phyloP scores from a whole-genome alignment of 208 protist species.

The Strigomonas galati region DNA sequence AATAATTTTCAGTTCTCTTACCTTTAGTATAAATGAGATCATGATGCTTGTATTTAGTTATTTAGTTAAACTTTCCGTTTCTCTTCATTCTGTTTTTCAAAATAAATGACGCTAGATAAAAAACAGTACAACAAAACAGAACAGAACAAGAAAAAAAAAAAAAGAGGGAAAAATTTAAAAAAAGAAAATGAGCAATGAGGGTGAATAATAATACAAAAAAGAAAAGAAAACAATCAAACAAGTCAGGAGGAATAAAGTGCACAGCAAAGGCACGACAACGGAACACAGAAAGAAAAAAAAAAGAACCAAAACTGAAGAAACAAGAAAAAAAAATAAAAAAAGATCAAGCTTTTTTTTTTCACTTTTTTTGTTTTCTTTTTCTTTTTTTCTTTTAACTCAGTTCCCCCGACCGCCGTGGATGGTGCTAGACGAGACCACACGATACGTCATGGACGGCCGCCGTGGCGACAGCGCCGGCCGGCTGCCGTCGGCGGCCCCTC shows the following conservation, averaged over 20 bases:
- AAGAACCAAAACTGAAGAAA: conserved; percentile 7
- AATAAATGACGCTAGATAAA: neutral
- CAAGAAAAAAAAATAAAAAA: conserved; percentile 9
- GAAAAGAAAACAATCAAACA: conserved; percentile 8
- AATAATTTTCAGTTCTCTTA: neutral
- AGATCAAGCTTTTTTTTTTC: neutral
- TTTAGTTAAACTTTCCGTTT: conserved; percentile 10
- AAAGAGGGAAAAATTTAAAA: neutral
- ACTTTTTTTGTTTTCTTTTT: neutral
- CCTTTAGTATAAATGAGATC: no score
- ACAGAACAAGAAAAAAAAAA: neutral
- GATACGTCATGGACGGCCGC: conserved; percentile 34
- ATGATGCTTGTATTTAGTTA: no score
- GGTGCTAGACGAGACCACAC: conserved; percentile 44
- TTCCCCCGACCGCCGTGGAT: conserved; percentile 34
- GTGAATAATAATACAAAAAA: neutral
- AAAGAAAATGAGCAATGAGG: neutral
- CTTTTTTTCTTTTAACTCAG: neutral
- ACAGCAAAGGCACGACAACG: neutral
- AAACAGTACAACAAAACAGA: neutral
- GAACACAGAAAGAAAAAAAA: neutral
- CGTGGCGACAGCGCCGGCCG: conserved; percentile 12
- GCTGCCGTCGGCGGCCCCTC: conserved; percentile 9
- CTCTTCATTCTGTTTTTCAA: conserved; percentile 1
- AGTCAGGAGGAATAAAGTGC: neutral